phyloP scores from a whole-genome alignment of 371 early-diverging fungal genomes.

The Choanephora cucurbitarum region DNA sequence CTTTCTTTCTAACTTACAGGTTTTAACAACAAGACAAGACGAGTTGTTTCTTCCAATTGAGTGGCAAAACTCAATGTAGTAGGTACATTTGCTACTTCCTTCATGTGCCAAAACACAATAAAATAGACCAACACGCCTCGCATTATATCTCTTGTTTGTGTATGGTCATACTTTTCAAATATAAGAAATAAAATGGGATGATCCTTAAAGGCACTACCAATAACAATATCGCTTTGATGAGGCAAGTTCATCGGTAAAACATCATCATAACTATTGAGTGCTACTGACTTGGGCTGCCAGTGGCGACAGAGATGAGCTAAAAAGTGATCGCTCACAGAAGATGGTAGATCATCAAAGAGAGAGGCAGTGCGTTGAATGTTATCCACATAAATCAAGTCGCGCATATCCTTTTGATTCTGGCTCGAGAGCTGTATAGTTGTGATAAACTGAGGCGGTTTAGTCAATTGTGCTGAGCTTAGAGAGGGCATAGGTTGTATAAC shows the following conservation, averaged over 20 bases:
- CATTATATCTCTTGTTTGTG: conserved; percentile 26
- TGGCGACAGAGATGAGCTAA: conserved; percentile 27
- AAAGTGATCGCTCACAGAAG: conserved; percentile 22
- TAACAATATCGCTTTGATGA: conserved; percentile 38
- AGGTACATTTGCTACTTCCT: conserved; percentile 30
- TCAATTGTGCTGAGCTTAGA: background rate
- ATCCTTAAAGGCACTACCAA: conserved; percentile 50
- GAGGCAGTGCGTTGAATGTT: conserved; percentile 43
- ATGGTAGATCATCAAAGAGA: conserved; percentile 30
- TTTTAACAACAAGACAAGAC: conserved; percentile 23
- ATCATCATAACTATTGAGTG: conserved; percentile 40
- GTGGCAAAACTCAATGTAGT: conserved; percentile 40
- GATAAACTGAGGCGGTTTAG: conserved; percentile 41
- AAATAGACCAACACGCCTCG: conserved; percentile 47
- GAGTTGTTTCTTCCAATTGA: conserved; percentile 43
- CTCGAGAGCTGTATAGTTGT: conserved; percentile 19
- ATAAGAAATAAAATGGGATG: conserved; percentile 45
- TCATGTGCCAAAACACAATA: conserved; percentile 54
- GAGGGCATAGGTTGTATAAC: conserved; percentile 4
- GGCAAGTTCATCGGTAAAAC: conserved; percentile 42
- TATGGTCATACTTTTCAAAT: conserved; percentile 29
- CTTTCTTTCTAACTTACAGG: conserved; percentile 20
- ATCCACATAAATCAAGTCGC: conserved; percentile 39
- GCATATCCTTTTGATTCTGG: conserved; percentile 21
- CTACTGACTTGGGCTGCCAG: conserved; percentile 32